Evolutionary conservation across 768 basidiomycete genomes (phyloP), one percentile per base, ranked within the genome.

Genomic region (Kwoniella sp.): DNA sequence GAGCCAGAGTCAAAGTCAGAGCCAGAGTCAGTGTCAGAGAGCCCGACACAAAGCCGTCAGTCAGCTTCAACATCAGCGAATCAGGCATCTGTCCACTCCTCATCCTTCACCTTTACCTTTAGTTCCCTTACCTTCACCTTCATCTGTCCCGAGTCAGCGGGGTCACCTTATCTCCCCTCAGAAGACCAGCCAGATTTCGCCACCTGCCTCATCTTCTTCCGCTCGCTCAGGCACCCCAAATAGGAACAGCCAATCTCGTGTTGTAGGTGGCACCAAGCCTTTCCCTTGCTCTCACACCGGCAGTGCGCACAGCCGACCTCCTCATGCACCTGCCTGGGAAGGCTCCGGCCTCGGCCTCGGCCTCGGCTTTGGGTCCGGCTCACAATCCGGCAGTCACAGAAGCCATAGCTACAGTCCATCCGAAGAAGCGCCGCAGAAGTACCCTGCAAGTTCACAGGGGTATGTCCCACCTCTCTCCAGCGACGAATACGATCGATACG

Each of bases 401-500:
- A 29, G 10, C 40, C 17, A 10, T 19, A 19, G 17, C 40, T 19
- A 44, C 17, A 44, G 40, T 44, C 40, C 40, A 4, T 44, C 40
- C 40, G 10, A 17, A 17, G 36, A 15, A 15, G 25, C 25, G 29
- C 40, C 29, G 6, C 57, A 12, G n/a, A 27, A 5, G 19, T 49
- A 33, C 17, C 8, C 29, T 19, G 13, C 25, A 46, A 22, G n/a
- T 40, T 44, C n/a, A 47, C 61, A 17, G 8, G 68, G 65, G n/a
- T 68, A 72, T 33, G 36, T 72, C 15, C 65, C 65, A 9, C 68
- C 63, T 0, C n/a, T 59, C 21, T 44, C 25, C 13, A 49, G 67
- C n/a, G 65, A 67, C 10, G 52, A 26, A 10, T 74, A 72, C 36
- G 70, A 74, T 63, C 58, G 64, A 24, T 70, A 74, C 47, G 49